phyloP scores from a whole-genome alignment of 2,329 filamentous ascomycete genomes.

The Claviceps pusilla region DNA sequence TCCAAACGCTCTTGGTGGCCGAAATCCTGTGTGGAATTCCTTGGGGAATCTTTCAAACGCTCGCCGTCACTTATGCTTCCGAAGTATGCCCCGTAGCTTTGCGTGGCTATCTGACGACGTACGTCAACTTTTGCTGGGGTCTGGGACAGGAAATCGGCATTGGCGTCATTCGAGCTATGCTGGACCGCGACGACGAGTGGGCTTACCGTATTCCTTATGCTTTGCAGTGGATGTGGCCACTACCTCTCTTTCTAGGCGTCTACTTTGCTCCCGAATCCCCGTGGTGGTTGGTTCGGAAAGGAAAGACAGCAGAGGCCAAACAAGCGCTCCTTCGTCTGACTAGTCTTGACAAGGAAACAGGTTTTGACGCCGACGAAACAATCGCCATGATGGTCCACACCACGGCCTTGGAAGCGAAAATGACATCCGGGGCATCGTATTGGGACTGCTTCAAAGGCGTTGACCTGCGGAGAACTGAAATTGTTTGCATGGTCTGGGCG shows the following conservation, averaged over 20 bases:
- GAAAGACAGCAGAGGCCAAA: constrained; percentile 50
- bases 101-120: constrained; percentile 57
- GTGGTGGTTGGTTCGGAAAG: constrained; percentile 62
- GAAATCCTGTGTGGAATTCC: constrained; percentile 50
- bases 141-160: constrained; percentile 61
- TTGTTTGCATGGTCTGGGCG: constrained; percentile 49
- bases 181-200: constrained; percentile 51
- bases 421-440: constrained; percentile 60
- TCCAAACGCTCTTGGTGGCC: constrained; percentile 42
- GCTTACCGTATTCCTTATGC: constrained; percentile 56
- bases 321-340: constrained; percentile 50
- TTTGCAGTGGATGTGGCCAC: constrained; percentile 65
- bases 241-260: constrained; percentile 51
- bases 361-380: constrained; percentile 71
- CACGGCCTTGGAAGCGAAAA: constrained; percentile 61
- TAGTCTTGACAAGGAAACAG: constrained; percentile 44
- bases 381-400: constrained; percentile 89
- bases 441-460: constrained; percentile 71
- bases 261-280: constrained; percentile 55
- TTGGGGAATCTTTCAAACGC: constrained; percentile 44
- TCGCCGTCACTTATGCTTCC: constrained; percentile 51
- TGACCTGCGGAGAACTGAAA: constrained; percentile 62
- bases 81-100: constrained; percentile 61
- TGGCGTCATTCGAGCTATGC: constrained; percentile 56
- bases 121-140: constrained; percentile 66